Base-by-base conservation (phyloP, 139 green algal species). In the Chlorella sorokiniana region DNA sequence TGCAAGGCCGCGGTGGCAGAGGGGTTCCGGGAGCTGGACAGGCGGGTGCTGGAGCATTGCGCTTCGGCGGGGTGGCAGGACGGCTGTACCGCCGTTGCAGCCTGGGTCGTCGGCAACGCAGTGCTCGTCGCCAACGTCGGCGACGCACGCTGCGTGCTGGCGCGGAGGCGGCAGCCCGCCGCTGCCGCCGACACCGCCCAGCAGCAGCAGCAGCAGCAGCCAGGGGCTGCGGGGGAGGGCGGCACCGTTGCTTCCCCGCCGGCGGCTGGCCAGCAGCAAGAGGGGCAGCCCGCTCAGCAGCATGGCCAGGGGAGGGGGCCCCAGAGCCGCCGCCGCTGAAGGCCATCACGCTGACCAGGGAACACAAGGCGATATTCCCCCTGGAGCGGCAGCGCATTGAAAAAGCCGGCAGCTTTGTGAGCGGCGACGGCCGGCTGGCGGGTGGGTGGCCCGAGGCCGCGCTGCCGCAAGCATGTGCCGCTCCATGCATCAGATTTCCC, bases 41-140 rank as follows among this genome's bases (percentile, higher is more conserved):
- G 83, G 41, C 84, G 40, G 29, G 51, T 77, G 6, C 31, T 94
- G 40, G 75, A 84, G 44, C 69, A 85, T 40, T 91, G 85, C 35
- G 69, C 72, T n/a, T 61, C 71, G 1, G 69, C 81, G 0, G 59
- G 69, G n/a, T 92, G 88, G 88, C 42, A 71, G 67, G 92, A 94
- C n/a, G 92, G 92, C 29, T 89, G 88, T 3, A 88, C 89, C 20
- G 92, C 89, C 9, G 92, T 91, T 51, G 87, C 81, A 1, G 81
- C 85, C 3, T 95, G 91, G 91, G 76, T 95, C 25, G n/a, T 95
- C 8, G 86, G 84, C 1, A 67, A 92, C 4, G 84, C 67, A 20
- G 86, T 86, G 7, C 76, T 91, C 11, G 91, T 95, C 25, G 92
- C 90, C 33, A 95, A 95, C 69, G 70, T 94, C 23, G 92, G 92